Conservation (phyloP, 345 rosid species). For the Melaleuca alternifolia region DNA sequence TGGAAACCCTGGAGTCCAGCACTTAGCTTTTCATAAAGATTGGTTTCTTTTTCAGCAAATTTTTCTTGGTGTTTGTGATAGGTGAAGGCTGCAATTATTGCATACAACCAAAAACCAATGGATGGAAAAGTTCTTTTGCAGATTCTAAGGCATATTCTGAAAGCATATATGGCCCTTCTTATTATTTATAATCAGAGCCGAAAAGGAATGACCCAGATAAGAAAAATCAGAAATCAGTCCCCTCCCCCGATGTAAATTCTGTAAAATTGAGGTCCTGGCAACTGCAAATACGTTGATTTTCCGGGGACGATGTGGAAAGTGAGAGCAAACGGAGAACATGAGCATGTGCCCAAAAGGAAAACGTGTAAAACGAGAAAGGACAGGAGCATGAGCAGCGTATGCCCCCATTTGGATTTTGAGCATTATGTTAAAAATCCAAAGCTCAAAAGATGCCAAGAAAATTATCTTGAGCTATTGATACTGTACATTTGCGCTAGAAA, state of each 20-base stretch:
- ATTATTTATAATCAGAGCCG: neutral
- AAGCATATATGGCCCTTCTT: neutral
- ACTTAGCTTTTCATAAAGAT: neutral
- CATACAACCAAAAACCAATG: neutral
- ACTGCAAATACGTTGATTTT: neutral
- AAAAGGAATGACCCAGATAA: neutral
- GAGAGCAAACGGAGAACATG: neutral
- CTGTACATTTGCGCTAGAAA: neutral
- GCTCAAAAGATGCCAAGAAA: neutral
- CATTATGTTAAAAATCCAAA: neutral
- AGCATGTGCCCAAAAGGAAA: neutral
- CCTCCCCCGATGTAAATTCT: neutral
- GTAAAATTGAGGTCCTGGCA: neutral
- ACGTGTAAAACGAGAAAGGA: neutral
- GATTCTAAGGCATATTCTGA: neutral
- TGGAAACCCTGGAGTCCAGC: neutral
- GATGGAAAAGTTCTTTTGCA: neutral
- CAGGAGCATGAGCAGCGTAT: neutral
- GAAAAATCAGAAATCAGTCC: neutral
- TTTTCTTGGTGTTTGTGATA: neutral
- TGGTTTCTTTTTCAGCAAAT: neutral
- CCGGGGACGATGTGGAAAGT: neutral
- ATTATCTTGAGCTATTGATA: neutral
- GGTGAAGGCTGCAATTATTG: neutral
- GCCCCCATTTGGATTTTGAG: neutral